A percentile compares a stretch with the other conserved stretches of the same genome.
phyloP scores from a whole-genome alignment of 2,329 filamentous ascomycete genomes.

The Biscogniauxia mediterranea region DNA sequence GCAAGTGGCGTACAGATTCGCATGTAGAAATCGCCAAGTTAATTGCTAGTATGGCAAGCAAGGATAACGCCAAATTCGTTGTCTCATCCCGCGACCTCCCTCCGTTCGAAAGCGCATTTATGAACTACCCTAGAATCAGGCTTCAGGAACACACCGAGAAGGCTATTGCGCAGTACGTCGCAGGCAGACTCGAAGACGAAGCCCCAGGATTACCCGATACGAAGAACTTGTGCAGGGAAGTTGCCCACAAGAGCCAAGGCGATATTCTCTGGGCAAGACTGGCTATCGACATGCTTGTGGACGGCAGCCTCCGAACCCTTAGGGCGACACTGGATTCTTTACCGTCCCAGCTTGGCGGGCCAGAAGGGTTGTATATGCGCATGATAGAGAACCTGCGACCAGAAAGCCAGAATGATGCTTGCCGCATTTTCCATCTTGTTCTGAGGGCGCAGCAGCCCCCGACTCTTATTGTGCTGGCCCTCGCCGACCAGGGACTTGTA shows the following conservation, averaged over 20 bases:
- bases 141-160: conserved; percentile 31
- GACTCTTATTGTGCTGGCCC: conserved; percentile 30
- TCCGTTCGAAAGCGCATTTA: conserved; percentile 28
- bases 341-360: conserved; percentile 30
- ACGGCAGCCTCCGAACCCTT: conserved; percentile 29
- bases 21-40: conserved; percentile 28
- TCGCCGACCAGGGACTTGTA: conserved; percentile 29
- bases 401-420: conserved; percentile 28
- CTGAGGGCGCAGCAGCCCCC: conserved; percentile 32
- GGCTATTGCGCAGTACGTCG: conserved; percentile 31
- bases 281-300: conserved; percentile 32
- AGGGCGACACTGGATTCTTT: conserved; percentile 29
- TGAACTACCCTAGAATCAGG: conserved; percentile 22
- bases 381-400: conserved; percentile 31
- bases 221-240: conserved; percentile 27
- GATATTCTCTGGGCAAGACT: conserved; percentile 33
- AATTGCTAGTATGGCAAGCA: conserved; percentile 28
- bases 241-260: conserved; percentile 29
- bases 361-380: conserved; percentile 34
- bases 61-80: conserved; percentile 30
- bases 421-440: conserved; percentile 32
- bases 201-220: conserved; percentile 30
- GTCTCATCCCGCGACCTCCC: conserved; percentile 31
- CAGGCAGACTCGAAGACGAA: conserved; percentile 30
- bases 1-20: conserved; percentile 32